phyloP scores from a whole-genome alignment of 1,284 basidiomycete species.

The Neotropicomus parvogracilis region DNA sequence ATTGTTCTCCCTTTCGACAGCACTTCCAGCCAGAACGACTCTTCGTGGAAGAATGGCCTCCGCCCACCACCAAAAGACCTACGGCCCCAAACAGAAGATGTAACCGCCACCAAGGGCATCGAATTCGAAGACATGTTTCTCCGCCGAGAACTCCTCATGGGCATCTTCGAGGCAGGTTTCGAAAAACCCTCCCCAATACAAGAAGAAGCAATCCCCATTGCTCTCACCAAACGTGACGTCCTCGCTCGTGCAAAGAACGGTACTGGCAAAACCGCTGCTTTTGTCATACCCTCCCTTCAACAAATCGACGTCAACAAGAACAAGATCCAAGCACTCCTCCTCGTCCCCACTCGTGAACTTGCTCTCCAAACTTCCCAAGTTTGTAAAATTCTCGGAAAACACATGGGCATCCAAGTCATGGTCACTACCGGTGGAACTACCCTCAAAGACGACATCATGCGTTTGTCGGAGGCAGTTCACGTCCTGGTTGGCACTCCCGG shows the following conservation, averaged over 20 bases:
- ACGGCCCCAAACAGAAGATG: slow-evolving; percentile 93
- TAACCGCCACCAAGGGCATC: slow-evolving; percentile 84
- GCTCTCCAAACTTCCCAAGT: slow-evolving; percentile 97
- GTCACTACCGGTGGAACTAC: slow-evolving; percentile 98
- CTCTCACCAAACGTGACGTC: slow-evolving; percentile 84
- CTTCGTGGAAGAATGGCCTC: slow-evolving; percentile 72
- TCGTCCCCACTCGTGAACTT: slow-evolving; percentile 93
- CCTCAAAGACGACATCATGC: slow-evolving; percentile 95
- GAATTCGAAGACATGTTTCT: slow-evolving; percentile 89
- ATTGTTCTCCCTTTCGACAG: slow-evolving; percentile 15
- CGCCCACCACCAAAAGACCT: slow-evolving; percentile 86
- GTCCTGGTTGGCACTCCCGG: slow-evolving; percentile 97
- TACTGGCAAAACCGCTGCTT: slow-evolving; percentile 96
- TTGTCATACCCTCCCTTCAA: slow-evolving; percentile 95
- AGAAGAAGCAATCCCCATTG: slow-evolving; percentile 93
- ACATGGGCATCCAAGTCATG: slow-evolving; percentile 96
- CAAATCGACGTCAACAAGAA: slow-evolving; percentile 82
- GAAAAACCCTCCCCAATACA: slow-evolving; percentile 97
- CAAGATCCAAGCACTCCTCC: slow-evolving; percentile 93
- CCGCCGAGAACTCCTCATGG: slow-evolving; percentile 81
- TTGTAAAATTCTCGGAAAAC: slow-evolving; percentile 95
- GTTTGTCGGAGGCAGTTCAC: slow-evolving; percentile 88
- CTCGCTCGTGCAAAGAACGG: slow-evolving; percentile 91
- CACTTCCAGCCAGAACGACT: slow-evolving; percentile 29
- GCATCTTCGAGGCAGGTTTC: slow-evolving; percentile 96